Percentiles rank a stretch among this genome's conserved stretches.
phyloP scores from a whole-genome alignment of 352 stramenopile genomes.

The Pythium folliculosum region DNA sequence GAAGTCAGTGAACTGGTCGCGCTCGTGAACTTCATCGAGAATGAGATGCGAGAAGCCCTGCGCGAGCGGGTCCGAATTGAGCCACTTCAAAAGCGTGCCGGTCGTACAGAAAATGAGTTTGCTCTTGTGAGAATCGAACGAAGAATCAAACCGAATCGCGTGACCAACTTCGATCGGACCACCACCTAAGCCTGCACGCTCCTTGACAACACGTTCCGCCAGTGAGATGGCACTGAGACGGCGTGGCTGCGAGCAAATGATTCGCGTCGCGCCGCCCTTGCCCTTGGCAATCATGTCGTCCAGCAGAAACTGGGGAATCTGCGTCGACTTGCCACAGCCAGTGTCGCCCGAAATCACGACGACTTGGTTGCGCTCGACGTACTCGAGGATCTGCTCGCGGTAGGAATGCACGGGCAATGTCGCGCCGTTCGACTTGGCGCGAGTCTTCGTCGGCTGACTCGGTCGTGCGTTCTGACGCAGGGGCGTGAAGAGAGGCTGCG shows the following conservation, averaged over 20 bases:
- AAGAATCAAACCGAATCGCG: conserved; percentile 90
- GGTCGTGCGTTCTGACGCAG: conserved; percentile 24
- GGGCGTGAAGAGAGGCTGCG: conserved; percentile 43
- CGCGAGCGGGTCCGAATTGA: conserved; percentile 74
- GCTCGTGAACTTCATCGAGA: conserved; percentile 96
- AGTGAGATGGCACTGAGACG: conserved; percentile 92
- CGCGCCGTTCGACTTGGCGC: conserved; percentile 17
- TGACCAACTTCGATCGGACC: conserved; percentile 88
- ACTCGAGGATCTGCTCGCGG: conserved; percentile 62
- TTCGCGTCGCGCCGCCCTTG: conserved; percentile 57
- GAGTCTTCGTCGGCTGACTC: conserved; percentile 4
- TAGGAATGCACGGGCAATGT: conserved; percentile 67
- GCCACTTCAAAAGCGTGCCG: conserved; percentile 87
- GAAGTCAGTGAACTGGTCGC: conserved; percentile 96
- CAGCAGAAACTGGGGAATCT: conserved; percentile 93
- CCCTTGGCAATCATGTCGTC: conserved; percentile 76
- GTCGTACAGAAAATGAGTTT: conserved; percentile 98
- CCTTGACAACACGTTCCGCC: conserved; percentile 81
- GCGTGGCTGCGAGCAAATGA: conserved; percentile 94
- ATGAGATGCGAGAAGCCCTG: conserved; percentile 92
- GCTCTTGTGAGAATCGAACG: conserved; percentile 73
- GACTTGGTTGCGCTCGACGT: conserved; percentile 79
- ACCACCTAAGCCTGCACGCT: conserved; percentile 57
- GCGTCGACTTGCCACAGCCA: conserved; percentile 93
- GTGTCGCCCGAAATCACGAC: conserved; percentile 94